These are phyloP conservation scores for Suillus bovinus DNA, from an alignment of 768 basidiomycete species.

Conservation along the genomic window DNA sequence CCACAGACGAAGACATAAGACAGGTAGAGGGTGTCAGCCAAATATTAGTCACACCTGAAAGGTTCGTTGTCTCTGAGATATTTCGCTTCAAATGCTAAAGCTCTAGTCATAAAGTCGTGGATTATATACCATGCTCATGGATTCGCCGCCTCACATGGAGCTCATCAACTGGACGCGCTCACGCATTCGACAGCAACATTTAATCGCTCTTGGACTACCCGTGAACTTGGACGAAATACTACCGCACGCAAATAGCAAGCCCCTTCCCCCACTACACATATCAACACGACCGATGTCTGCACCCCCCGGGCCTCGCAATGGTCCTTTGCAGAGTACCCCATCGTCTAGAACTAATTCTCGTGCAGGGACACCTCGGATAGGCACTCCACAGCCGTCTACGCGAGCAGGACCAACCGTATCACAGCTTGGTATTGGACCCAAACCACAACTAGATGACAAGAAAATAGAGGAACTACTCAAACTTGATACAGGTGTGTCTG, in stretches of 20 bases:
- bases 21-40: slow-evolving; percentile 82
- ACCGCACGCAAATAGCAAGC: slow-evolving; percentile 61
- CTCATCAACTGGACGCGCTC: slow-evolving; percentile 96
- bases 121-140: slow-evolving; percentile 69
- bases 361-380: slow-evolving; percentile 47
- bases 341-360: slow-evolving; percentile 48
- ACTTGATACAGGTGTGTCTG: slow-evolving; percentile 62
- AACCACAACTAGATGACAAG: slow-evolving; percentile 68
- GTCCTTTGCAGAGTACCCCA: slow-evolving; percentile 28
- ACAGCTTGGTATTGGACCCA: slow-evolving; percentile 65
- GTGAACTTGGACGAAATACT: slow-evolving; percentile 94
- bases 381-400: slow-evolving; percentile 44
- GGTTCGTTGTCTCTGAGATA: slow-evolving; percentile 44
- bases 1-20: slow-evolving; percentile 73
- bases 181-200: slow-evolving; percentile 84
- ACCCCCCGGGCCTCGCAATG: slow-evolving; percentile 63
- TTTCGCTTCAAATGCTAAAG: slow-evolving; percentile 23
- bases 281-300: slow-evolving; percentile 81
- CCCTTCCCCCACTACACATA: slow-evolving; percentile 80
- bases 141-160: slow-evolving; percentile 71
- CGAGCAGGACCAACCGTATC: slow-evolving; percentile 30
- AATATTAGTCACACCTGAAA: slow-evolving; percentile 71
- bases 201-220: slow-evolving; percentile 90
- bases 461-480: slow-evolving; percentile 68
- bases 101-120: slow-evolving; percentile 57